Percentiles rank a stretch among this genome's conserved stretches.
Conservation (phyloP, 176 grass and related monocot genomes). For the Phoenix roebelenii region DNA sequence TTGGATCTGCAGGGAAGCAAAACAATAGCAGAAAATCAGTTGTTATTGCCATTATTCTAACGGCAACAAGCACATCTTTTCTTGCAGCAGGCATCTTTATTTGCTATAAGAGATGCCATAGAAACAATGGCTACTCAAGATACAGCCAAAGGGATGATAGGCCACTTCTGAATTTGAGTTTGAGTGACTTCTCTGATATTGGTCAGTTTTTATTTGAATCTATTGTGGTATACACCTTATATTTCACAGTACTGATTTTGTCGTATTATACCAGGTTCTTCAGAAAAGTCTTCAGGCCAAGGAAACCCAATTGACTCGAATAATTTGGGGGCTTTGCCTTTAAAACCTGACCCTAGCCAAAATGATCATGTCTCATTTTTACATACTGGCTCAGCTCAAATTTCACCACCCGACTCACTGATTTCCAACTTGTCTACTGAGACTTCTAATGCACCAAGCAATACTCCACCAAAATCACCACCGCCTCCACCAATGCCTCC, state of each 20-base stretch:
- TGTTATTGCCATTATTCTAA: constrained; percentile 16
- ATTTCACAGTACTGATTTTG: constrained; percentile 1
- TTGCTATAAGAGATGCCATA: constrained; percentile 28
- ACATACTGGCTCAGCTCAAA: constrained; percentile 27
- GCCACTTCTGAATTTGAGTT: constrained; percentile 32
- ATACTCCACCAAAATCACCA: not conserved
- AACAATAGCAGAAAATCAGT: constrained; percentile 12
- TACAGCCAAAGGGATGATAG: constrained; percentile 40
- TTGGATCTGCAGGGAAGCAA: constrained; percentile 7
- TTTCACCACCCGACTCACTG: constrained; percentile 21
- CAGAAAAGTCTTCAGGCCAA: constrained; percentile 24
- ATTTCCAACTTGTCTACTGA: constrained; percentile 13
- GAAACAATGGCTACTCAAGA: constrained; percentile 18
- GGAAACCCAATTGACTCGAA: constrained; percentile 38
- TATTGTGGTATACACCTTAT: too few relatives aligned
- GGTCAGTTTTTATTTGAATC: too few relatives aligned
- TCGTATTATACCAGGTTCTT: constrained; percentile 39
- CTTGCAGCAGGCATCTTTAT: constrained; percentile 33
- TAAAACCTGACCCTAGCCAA: constrained; percentile 36
- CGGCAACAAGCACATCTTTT: constrained; percentile 25
- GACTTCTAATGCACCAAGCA: constrained; percentile 8
- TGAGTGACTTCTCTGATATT: constrained; percentile 54
- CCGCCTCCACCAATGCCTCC: constrained; percentile 7
- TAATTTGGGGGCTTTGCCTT: constrained; percentile 37
- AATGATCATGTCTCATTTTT: constrained; percentile 18